Base-by-base conservation (phyloP, 139 green algal species). In the Medakamo hakoo region DNA sequence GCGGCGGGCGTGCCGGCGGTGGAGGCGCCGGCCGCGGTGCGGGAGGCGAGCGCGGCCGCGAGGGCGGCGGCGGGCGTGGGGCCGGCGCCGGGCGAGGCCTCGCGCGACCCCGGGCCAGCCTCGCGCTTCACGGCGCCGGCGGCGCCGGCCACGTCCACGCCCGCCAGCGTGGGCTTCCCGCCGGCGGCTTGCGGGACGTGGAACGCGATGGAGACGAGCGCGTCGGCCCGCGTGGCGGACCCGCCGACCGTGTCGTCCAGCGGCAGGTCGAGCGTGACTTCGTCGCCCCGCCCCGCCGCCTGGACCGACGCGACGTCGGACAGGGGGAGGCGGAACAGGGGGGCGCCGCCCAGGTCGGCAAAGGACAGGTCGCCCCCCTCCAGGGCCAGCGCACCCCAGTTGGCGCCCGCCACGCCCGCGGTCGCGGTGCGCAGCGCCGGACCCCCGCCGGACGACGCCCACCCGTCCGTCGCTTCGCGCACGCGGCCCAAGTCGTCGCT, bases 231-330 rank as follows among this genome's bases (percentile, higher is more conserved):
- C 40, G 77, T 77, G 59, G 26, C 21, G 16, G 4, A 65, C 31
- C 67, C 68, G 1, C 48, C 69, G 20, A 71, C 71, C 2, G 83
- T 88, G 78, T 97, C 90, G 64, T 97, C 92, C 2, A 84, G 70
- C 57, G 90, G 81, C 57, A 98, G 90, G 78, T 97, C 83, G 30
- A 97, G 66, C 71, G 86, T 73, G 5, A 98, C 86, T 55, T 97
- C 91, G 59, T 95, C 89, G 63, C 89, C 82, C 23, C 62, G 66
- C 48, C 82, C 71, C 49, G 82, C 63, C 49, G 67, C 76, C 59
- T 80, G 76, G 48, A 63, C 27, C 1, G 18, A 56, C 52, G 23
- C 52, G 9, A 98, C 86, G 60, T 95, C 85, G 2, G 82, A 71
- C 49, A 97, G 78, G 3, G 84, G 75, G 62, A 98, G 63, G 49